Conservation (phyloP, 2,329 filamentous ascomycete species). For the Fusarium sp. region DNA sequence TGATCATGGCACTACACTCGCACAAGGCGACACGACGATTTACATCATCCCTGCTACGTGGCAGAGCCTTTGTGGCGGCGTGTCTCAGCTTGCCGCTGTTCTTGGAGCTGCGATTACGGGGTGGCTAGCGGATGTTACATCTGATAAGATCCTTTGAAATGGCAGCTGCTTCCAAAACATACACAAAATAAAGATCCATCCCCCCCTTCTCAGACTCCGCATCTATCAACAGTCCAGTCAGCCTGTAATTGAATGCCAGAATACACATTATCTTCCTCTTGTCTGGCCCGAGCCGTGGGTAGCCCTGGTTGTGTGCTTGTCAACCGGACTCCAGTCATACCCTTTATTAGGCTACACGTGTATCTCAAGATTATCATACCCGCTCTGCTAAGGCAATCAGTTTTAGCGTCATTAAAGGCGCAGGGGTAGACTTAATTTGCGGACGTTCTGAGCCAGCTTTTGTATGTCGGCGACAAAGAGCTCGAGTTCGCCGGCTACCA, state of each 20-base stretch:
- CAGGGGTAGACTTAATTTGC: neutral
- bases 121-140: too few relatives aligned
- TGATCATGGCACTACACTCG: neutral
- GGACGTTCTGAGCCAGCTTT: neutral
- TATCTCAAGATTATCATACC: rapidly evolving
- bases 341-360: neutral
- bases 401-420: rapidly evolving
- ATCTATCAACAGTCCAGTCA: neutral
- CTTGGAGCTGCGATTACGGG: neutral
- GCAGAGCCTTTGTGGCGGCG: neutral
- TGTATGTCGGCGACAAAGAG: neutral
- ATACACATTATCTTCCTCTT: neutral
- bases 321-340: neutral
- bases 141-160: neutral
- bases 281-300: rapidly evolving
- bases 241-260: neutral
- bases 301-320: neutral
- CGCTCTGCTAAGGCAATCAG: neutral
- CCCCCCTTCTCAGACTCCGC: neutral
- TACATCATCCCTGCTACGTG: neutral
- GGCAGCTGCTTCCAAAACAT: too few relatives aligned
- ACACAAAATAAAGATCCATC: too few relatives aligned
- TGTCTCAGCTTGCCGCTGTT: neutral
- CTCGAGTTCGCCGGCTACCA: neutral
- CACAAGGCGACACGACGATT: neutral